phyloP scores from a whole-genome alignment of 345 rosid genomes.

The Atalantia buxifolia region DNA sequence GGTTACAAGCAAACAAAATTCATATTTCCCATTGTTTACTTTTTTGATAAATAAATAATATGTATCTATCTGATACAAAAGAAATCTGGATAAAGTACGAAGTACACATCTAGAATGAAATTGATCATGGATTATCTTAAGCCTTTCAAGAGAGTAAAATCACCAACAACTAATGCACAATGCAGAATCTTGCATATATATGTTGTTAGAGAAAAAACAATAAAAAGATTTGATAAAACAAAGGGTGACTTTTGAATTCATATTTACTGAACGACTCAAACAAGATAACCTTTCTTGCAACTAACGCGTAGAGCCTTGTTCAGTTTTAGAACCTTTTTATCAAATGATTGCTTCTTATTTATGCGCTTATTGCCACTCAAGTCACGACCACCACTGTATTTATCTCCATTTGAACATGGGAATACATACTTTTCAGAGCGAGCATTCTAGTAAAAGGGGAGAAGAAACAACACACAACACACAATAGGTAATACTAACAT shows the following conservation, averaged over 20 bases:
- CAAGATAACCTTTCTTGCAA: constrained; percentile 62
- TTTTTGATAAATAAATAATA: neutral
- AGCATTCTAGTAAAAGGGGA: neutral
- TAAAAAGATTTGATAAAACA: neutral
- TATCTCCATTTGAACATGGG: neutral
- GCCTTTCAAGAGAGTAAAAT: neutral
- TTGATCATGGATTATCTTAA: neutral
- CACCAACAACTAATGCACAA: neutral
- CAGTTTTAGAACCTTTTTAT: constrained; percentile 41
- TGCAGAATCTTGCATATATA: neutral
- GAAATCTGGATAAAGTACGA: neutral
- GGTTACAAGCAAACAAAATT: neutral
- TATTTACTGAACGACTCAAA: constrained; percentile 55
- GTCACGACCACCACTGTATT: constrained; percentile 60
- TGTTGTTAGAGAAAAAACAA: no score
- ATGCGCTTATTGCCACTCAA: constrained; percentile 60
- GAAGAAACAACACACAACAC: neutral
- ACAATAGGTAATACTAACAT: neutral
- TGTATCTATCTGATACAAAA: neutral
- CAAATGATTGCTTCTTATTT: constrained; percentile 55
- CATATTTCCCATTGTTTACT: neutral
- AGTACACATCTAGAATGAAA: neutral
- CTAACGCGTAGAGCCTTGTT: constrained; percentile 60
- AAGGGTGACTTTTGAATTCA: neutral
- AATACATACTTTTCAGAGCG: neutral